A percentile compares a stretch with the other conserved stretches of the same genome.
Evolutionary conservation across 441 rosid genomes (phyloP).

Genomic region (Gossypium davidsonii): DNA sequence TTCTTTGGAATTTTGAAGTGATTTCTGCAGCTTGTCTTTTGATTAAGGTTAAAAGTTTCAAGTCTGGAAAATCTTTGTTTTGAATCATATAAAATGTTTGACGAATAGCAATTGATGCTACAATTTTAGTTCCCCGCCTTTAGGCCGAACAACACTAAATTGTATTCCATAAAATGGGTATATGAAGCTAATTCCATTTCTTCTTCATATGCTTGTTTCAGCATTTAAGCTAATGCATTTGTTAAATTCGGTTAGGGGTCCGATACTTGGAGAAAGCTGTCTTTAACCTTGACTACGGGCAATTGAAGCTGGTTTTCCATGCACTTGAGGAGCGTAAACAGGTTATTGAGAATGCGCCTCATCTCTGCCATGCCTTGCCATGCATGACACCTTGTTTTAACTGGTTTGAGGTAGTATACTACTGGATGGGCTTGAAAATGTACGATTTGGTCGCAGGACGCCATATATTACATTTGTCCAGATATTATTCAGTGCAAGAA

Average conservation of each 20-base stretch:
- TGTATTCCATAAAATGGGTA: neutral
- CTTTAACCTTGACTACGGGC: conserved; percentile 88
- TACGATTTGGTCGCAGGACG: conserved; percentile 91
- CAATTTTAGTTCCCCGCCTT: neutral
- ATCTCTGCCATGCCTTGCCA: conserved; percentile 86
- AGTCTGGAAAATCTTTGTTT: neutral
- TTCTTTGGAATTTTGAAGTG: neutral
- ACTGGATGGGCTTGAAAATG: conserved; percentile 89
- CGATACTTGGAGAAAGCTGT: conserved; percentile 97
- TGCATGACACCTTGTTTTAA: conserved; percentile 96
- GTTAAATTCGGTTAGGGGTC: conserved; percentile 44
- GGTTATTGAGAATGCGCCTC: conserved; percentile 90
- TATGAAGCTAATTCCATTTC: neutral
- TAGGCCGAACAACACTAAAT: neutral
- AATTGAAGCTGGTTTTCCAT: conserved; percentile 83
- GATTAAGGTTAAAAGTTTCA: neutral
- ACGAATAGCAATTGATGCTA: neutral
- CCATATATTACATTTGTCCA: conserved; percentile 69
- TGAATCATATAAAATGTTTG: neutral
- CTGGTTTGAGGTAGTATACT: conserved; percentile 92
- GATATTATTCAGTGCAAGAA: conserved; percentile 79
- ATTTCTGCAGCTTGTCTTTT: too few relatives aligned
- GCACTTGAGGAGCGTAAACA: conserved; percentile 93
- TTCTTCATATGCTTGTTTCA: neutral
- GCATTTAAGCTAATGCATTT: neutral